These are phyloP conservation scores for Przewalskia tangutica DNA, from an alignment of 257 asterid species.

Conservation along the genomic window DNA sequence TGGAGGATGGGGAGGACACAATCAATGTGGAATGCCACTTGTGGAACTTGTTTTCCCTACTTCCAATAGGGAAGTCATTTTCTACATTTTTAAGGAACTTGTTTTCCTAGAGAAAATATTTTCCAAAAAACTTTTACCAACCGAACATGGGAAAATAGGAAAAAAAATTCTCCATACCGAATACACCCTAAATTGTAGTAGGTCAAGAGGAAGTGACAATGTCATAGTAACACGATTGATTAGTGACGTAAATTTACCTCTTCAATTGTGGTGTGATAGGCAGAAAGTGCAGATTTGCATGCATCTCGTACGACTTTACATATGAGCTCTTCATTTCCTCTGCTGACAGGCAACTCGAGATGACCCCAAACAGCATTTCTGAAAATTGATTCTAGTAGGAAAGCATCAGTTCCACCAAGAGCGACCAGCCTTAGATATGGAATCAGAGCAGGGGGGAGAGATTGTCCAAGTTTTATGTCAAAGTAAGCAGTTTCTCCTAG, in stretches of 20 bases:
- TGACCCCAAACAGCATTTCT: slow-evolving; percentile 74
- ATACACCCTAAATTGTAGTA: neutral
- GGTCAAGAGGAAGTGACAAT: neutral
- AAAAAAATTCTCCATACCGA: no score
- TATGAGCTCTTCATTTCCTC: slow-evolving; percentile 75
- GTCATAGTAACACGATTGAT: neutral
- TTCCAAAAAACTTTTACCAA: no score
- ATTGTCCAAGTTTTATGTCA: slow-evolving; percentile 61
- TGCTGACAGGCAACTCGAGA: slow-evolving; percentile 76
- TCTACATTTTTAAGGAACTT: no score
- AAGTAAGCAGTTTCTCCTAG: slow-evolving; percentile 63
- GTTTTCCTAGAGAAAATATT: no score
- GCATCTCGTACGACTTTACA: slow-evolving; percentile 65
- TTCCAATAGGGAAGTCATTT: no score
- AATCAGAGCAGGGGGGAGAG: slow-evolving; percentile 69
- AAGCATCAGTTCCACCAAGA: slow-evolving; percentile 82
- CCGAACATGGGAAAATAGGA: no score
- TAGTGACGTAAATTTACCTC: slow-evolving; percentile 39
- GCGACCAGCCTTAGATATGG: slow-evolving; percentile 72
- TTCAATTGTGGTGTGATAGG: slow-evolving; percentile 72
- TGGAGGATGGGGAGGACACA: no score
- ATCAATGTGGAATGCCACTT: no score
- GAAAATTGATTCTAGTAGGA: slow-evolving; percentile 81
- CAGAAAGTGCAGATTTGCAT: slow-evolving; percentile 74
- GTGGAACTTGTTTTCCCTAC: no score